These are phyloP conservation scores for cucumber (Cucumis sativus) DNA, from an alignment of 306 rosid species.

Conservation along the genomic window Cucumber_9930_V3 NC_026658.2:1486001-1486500, in stretches of 20 bases:
- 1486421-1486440: constrained; percentile 97
- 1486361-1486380: constrained; percentile 80
- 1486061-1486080: neutral
- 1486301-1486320: neutral
- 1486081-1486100: neutral
- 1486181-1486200: neutral
- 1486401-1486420: constrained; percentile 69
- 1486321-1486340: neutral
- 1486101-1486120: neutral
- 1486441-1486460: constrained; percentile 91
- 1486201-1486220: neutral
- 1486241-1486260: neutral
- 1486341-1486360: neutral
- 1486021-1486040: neutral
- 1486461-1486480: constrained; percentile 89
- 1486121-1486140: neutral
- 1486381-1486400: constrained; percentile 66
- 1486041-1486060: neutral
- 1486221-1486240: neutral
- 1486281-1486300: neutral
- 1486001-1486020: neutral
- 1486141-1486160: neutral
- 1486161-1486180: neutral
- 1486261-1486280: neutral
- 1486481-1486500: constrained; percentile 49